phyloP scores from a whole-genome alignment of 2,329 filamentous ascomycete species.

The Pochonia chlamydosporia region DNA sequence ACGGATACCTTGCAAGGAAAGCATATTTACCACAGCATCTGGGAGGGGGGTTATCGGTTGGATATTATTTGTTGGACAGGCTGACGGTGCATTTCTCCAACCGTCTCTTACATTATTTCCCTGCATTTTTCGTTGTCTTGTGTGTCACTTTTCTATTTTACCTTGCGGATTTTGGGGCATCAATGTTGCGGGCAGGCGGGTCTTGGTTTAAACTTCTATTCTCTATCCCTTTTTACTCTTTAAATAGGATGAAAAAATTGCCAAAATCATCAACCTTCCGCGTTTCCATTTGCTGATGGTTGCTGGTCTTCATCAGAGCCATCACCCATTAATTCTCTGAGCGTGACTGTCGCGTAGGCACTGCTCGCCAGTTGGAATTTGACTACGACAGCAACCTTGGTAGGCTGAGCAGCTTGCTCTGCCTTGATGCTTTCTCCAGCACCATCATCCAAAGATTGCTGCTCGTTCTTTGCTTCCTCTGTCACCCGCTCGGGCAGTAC shows the following conservation, averaged over 20 bases:
- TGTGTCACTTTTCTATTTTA: background rate
- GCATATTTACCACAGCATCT: background rate
- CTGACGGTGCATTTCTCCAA: background rate
- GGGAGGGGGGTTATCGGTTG: background rate
- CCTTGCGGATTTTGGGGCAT: constrained; percentile 1
- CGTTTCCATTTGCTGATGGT: background rate
- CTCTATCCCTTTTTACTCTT: background rate
- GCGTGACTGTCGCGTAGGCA: constrained; percentile 79
- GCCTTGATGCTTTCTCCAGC: constrained; percentile 17
- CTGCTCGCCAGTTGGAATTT: constrained; percentile 73
- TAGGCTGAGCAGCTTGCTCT: constrained; percentile 14
- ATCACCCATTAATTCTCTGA: constrained; percentile 68
- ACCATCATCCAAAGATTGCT: constrained; percentile 8
- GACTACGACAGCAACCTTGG: constrained; percentile 59
- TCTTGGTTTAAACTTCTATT: background rate
- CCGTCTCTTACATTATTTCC: background rate
- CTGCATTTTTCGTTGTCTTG: background rate
- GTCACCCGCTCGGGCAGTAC: background rate
- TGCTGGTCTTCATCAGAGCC: constrained; percentile 18
- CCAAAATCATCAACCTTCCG: background rate
- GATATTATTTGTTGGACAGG: background rate
- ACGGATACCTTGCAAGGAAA: background rate
- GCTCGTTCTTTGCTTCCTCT: background rate
- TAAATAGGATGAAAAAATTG: background rate
- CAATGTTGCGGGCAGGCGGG: constrained; percentile 2